Evolutionary conservation across 495 filamentous ascomycete species (phyloP), one percentile per base, ranked within the genome.

Genomic region (Chaetomium fimeti): DNA sequence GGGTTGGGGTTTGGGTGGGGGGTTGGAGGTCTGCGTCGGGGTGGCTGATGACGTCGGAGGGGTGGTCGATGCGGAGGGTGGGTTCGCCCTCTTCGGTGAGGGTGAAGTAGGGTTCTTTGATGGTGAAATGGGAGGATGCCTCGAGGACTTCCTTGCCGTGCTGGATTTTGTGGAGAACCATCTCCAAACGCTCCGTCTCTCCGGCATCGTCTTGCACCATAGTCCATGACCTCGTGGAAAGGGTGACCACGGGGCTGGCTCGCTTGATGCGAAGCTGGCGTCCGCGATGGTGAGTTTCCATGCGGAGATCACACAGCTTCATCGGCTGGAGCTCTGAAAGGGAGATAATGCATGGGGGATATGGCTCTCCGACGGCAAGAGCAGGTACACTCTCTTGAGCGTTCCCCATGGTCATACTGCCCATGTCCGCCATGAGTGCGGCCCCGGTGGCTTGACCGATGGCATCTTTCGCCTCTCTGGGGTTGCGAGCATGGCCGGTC

Each of bases 101-200:
- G 20, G 59, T 61, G 36, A 61, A 61, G 24, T 61, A 61, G 6
- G 59, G 59, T 5, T 61, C 48, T 25, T 61, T 61, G 59, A 61
- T 40, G n/a, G 42, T 24, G 20, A 61, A 53, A 1, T 28, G 8
- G 1, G 20, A 27, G 1, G 47, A 22, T 8, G 48, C 27, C 9
- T 61, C 59, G 11, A 61, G 36, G 5, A 53, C 9, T 6, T 61
- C 59, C 28, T 42, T 27, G 59, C 59, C 47, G 36, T 53, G 47
- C 0, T 20, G 6, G 3, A 29, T 25, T 5, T 18, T 61, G 48
- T 61, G 59, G 32, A 61, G 24, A 16, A 9, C 13, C 2, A 61
- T 27, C 7, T 61, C 59, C 11, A 61, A 6, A 3, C 59, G 47
- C 24, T 61, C 59, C 36, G 29, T 42, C 24, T 61, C 59, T 1